Base-by-base conservation (phyloP, 2,329 filamentous ascomycete species). In the Sporothrix inflata region DNA sequence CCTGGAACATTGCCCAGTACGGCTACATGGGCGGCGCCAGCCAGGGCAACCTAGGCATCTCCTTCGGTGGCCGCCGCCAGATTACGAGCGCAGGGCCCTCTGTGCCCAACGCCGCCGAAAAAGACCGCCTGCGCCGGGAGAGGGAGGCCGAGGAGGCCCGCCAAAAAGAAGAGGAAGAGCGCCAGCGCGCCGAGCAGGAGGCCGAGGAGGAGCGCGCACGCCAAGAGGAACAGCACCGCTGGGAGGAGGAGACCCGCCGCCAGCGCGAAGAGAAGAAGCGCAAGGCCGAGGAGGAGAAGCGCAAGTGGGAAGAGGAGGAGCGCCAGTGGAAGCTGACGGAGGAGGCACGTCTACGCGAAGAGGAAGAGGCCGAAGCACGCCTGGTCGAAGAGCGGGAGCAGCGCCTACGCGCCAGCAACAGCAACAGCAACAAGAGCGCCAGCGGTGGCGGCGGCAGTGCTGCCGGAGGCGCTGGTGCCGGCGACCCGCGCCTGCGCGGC, bases 1-100 rank as follows among this genome's bases (percentile, higher is more conserved):
- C 96, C 1, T 99, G 96, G 96, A 99, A 98, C 79, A 98, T 98
- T 77, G 92, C 94, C 72, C 96, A 99, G 80, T 99, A 99, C 79
- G 94, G 96, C 8, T 99, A 98, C 82, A 96, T 98, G 92, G 96
- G 96, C 72, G 96, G 96, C 66, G 96, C 96, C 34, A 98, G 93
- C 78, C 96, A 99, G 80, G 95, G 94, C 3, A 98, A 97, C 77
- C 90, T 98, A 74, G 96, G 96, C 21, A 94, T 99, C 76, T 90
- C 93, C 12, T 98, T 98, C 81, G 96, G 96, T 71, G 93, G 91
- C 21, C 89, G 94, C 77, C 89, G 96, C 73, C 96, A 99, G 82
- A 98, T 99, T 79, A 98, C 94, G 9, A 94, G 87, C 77, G 89
- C 93, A 16, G 86, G 89, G 42, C 96, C 96, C 5, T 81, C 88